A percentile compares a stretch with the other conserved stretches of the same genome.
Evolutionary conservation across 2,329 filamentous ascomycete species (phyloP).

Genomic region (Shiraia bambusicola): DNA sequence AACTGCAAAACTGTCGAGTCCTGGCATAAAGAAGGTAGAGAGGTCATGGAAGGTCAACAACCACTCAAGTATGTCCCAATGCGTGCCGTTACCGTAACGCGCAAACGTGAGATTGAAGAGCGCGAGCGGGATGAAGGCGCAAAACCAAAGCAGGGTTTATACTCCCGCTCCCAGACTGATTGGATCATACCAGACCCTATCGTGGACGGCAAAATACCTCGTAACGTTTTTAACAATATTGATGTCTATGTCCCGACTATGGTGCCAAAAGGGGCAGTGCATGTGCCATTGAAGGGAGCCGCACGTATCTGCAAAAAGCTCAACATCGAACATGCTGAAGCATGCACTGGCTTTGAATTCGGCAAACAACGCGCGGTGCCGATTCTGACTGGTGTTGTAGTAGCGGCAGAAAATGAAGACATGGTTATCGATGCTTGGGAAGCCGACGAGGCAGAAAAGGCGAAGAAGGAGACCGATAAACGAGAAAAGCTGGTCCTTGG

Average conservation of each 20-base stretch:
- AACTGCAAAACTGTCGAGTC: conserved; percentile 89
- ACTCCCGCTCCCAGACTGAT: conserved; percentile 80
- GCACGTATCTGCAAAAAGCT: conserved; percentile 81
- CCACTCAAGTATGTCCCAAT: conserved; percentile 87
- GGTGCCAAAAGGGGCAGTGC: conserved; percentile 81
- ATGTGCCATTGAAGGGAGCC: conserved; percentile 77
- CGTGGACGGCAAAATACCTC: conserved; percentile 80
- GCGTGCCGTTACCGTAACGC: conserved; percentile 83
- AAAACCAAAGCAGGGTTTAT: conserved; percentile 85
- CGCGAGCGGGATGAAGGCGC: conserved; percentile 74
- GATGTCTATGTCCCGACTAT: conserved; percentile 93
- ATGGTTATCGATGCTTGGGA: conserved; percentile 75
- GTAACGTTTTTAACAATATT: conserved; percentile 94
- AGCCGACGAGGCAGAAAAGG: conserved; percentile 70
- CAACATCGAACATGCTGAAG: conserved; percentile 86
- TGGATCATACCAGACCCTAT: conserved; percentile 94
- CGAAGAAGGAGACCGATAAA: conserved; percentile 78
- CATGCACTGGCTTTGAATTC: conserved; percentile 95
- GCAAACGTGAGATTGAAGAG: conserved; percentile 87
- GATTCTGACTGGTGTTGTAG: conserved; percentile 84
- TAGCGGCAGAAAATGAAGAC: conserved; percentile 77
- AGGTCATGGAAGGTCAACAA: conserved; percentile 66
- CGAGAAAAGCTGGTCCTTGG: conserved; percentile 70
- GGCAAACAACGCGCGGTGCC: conserved; percentile 92
- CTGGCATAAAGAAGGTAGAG: conserved; percentile 95